phyloP scores from a whole-genome alignment of 2,329 filamentous ascomycete species.

The Diaporthe capsici region DNA sequence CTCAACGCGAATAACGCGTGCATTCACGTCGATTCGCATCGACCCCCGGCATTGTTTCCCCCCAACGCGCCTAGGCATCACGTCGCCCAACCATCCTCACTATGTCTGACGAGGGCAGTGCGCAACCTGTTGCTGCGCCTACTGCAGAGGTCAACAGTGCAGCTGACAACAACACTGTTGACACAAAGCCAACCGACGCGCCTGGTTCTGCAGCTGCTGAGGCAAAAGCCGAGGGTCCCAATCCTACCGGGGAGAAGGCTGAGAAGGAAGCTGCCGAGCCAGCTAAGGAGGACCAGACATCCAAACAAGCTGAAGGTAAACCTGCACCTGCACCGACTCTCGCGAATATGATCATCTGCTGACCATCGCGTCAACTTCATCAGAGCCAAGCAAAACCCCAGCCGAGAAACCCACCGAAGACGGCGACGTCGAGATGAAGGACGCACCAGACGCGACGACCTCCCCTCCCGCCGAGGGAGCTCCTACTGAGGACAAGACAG shows the following conservation, averaged over 20 bases:
- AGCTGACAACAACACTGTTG: constrained; percentile 31
- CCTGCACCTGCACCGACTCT: background rate
- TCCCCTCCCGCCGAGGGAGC: constrained; percentile 49
- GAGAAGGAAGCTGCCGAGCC: constrained; percentile 34
- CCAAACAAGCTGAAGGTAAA: constrained; percentile 46
- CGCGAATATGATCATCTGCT: constrained; percentile 41
- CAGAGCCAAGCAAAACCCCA: constrained; percentile 50
- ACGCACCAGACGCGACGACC: constrained; percentile 72
- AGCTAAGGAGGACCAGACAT: constrained; percentile 38
- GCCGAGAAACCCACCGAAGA: constrained; percentile 51
- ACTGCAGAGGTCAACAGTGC: constrained; percentile 30
- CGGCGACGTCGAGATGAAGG: constrained; percentile 76
- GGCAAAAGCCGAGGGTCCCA: constrained; percentile 39
- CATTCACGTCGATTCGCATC: constrained; percentile 35
- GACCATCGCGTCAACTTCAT: constrained; percentile 45
- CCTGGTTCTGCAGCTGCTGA: constrained; percentile 39
- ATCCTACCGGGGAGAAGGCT: constrained; percentile 35
- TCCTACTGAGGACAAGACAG: constrained; percentile 50
- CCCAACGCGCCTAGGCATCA: constrained; percentile 46
- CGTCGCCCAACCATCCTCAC: constrained; percentile 45
- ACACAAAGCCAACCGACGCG: constrained; percentile 29
- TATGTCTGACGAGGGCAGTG: constrained; percentile 48
- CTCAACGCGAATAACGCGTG: constrained; percentile 44
- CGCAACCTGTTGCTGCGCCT: constrained; percentile 42
- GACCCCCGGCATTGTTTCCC: constrained; percentile 37